These are phyloP conservation scores for Grosmannia clavigera DNA, from an alignment of 2,329 filamentous ascomycete species.

Conservation along the genomic window DNA sequence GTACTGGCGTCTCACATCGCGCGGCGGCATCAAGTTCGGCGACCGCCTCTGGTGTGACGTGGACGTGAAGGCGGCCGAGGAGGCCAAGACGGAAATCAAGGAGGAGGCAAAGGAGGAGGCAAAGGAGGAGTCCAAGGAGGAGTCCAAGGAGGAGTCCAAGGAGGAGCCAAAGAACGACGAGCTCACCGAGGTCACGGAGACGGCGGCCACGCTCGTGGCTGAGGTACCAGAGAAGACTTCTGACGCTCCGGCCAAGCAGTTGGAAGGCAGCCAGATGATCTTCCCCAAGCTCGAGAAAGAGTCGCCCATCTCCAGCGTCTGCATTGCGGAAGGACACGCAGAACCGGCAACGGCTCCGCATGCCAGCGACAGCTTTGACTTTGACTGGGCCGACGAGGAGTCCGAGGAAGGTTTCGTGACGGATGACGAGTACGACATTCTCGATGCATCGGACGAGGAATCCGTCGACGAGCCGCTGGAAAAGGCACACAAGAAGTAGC, in stretches of 20 bases:
- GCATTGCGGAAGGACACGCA: constrained; percentile 42
- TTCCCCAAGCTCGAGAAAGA: constrained; percentile 96
- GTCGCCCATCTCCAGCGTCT: constrained; percentile 69
- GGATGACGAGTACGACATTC: constrained; percentile 95
- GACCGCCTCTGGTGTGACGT: constrained; percentile 95
- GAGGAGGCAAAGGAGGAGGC: not conserved
- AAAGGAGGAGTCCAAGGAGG: constrained; percentile 18
- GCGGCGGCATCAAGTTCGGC: constrained; percentile 72
- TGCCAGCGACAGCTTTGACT: constrained; percentile 36
- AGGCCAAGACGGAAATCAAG: constrained; percentile 15
- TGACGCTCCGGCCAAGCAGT: not conserved
- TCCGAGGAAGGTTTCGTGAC: constrained; percentile 74
- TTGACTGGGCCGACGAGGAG: constrained; percentile 45
- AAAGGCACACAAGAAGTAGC: constrained; percentile 13
- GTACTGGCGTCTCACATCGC: constrained; percentile 87
- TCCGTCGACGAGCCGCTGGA: constrained; percentile 43
- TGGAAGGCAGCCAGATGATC: constrained; percentile 64
- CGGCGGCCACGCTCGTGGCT: constrained; percentile 41
- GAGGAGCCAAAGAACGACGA: constrained; percentile 54
- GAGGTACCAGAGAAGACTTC: constrained; percentile 41
- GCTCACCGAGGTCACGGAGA: constrained; percentile 8
- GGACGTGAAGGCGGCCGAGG: constrained; percentile 43
- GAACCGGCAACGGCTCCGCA: constrained; percentile 6
- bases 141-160: constrained; percentile 9
- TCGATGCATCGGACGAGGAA: constrained; percentile 90